Conservation (phyloP, 148 eudicot species). For the Diospyros kaki region DNA sequence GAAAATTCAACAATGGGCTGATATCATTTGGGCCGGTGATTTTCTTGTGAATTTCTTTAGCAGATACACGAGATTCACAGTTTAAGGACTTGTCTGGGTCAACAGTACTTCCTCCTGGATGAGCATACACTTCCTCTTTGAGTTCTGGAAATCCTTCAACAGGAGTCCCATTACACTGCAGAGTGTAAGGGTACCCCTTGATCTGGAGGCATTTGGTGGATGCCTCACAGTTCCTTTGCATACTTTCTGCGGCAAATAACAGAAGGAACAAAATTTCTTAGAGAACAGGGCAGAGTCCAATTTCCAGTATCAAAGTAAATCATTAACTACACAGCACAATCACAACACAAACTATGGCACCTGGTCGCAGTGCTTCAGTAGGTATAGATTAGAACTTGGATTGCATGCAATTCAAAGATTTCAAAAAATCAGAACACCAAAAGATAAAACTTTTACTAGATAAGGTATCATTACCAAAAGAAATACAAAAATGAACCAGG, state of each 20-base stretch:
- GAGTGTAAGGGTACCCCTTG: constrained; percentile 39
- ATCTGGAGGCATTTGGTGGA: constrained; percentile 51
- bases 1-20: constrained; percentile 38
- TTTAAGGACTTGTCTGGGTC: constrained; percentile 32
- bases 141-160: constrained; percentile 41
- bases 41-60: constrained; percentile 34
- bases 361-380: background rate
- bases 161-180: constrained; percentile 30
- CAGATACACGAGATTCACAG: constrained; percentile 27
- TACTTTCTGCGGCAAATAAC: constrained; percentile 38
- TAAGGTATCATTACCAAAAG: no score
- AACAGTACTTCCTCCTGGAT: constrained; percentile 25
- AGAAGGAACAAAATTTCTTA: background rate
- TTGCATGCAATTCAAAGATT: background rate
- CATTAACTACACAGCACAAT: background rate
- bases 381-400: background rate
- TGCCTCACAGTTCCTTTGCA: constrained; percentile 64
- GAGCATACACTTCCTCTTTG: constrained; percentile 32
- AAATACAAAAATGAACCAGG: no score
- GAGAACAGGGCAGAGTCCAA: background rate
- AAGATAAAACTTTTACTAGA: no score
- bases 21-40: constrained; percentile 33
- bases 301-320: background rate
- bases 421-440: background rate
- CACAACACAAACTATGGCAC: constrained; percentile 14